Evolutionary conservation across 148 eudicot species (phyloP), one percentile per base, ranked within the genome.

Genomic region (Amaranthus cruentus): DNA sequence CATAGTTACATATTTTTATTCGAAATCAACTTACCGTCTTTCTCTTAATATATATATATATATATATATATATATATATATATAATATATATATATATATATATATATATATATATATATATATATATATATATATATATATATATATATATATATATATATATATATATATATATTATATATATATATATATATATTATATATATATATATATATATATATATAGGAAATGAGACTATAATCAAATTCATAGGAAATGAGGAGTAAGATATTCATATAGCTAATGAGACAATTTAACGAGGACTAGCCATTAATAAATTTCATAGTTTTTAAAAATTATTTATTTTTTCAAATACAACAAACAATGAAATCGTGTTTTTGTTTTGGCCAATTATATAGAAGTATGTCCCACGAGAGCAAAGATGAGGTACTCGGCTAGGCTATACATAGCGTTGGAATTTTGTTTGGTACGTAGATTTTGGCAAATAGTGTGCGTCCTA

Each of bases 401-500:
- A 62, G 44, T 62, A 43, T 62, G 15, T 63, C 66, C 18, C 66
- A 63, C 50, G 13, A 63, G 6, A 66, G 49, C 13, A 3, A 66
- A 66, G 55, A 66, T 66, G 55, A 9, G 69, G 53, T 66, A 9
- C 18, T n/a, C 15, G 48, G 38, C 1, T 28, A 47, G 52, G 28
- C 69, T 65, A 1, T 5, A 50, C 13, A 4, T 4, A 28, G 38
- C 5, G 50, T 67, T 67, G 70, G 56, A 44, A 10, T 0, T 50
- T 66, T 49, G 46, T 50, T 43, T 47, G 66, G 66, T 43, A 46
- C 49, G 67, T 52, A 52, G 53, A 65, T 48, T 47, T 65, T 65
- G 50, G 52, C 68, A 48, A 38, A 62, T 8, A 54, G 4, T 54
- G 10, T 54, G 4, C 13, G 13, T 10, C 46, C 8, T 5, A 4